Evolutionary conservation across 2,329 filamentous ascomycete genomes (phyloP), one percentile per base, ranked within the genome.

Genomic region (Talaromyces atroroseus): DNA sequence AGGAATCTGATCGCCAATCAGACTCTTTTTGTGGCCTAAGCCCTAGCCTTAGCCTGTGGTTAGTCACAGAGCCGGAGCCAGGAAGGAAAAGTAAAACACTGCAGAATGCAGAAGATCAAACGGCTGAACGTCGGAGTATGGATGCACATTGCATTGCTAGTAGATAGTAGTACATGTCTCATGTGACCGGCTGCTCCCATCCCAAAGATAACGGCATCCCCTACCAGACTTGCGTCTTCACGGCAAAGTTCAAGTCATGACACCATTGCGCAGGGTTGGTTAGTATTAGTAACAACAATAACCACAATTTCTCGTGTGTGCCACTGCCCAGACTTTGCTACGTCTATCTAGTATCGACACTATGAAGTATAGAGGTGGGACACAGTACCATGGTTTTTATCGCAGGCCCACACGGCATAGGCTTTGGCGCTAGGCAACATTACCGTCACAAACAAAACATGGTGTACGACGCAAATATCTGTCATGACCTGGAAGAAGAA

Each of bases 201-300:
- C 29, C 21, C 49, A 40, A 24, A 52, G 40, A 52, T 52, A 52
- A 46, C 50, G 50, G 50, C 50, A 52, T 52, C 18, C 16, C 50
- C 42, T 45, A 24, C 16, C 26, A 18, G 23, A 45, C n/a, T 52
- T 52, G 50, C 50, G 50, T 34, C 42, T 32, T 36, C 49, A 38
- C 16, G 11, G 16, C 36, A 38, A 38, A 18, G 12, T 38, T 23
- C 38, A 52, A 45, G 49, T 34, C 38, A 45, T 45, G 49, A 52
- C 26, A 26, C 49, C 40, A 45, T 52, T 26, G n/a, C 38, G 23
- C 24, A 44, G 38, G 14, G 5, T 36, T 36, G 14, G 29, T 5
- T 36, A 3, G 3, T 14, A 16, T 36, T 36, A 36, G 14, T 36
- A 36, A 29, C 11, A 36, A 29, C 11, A 29, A 11, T 29, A 4